phyloP scores from a whole-genome alignment of 2,329 filamentous ascomycete species.

The Trichocomaceae sp. region DNA sequence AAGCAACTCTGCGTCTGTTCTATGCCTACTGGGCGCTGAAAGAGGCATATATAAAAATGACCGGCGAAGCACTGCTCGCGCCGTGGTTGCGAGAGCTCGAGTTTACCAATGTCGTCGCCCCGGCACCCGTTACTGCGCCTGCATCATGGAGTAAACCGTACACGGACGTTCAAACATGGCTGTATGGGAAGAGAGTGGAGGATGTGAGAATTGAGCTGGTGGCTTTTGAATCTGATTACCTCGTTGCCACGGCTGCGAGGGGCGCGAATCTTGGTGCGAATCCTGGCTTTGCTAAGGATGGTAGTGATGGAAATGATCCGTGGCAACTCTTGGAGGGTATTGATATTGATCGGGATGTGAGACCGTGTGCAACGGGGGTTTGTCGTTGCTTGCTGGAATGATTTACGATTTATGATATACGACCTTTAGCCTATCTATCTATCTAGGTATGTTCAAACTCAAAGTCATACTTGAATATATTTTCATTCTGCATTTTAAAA shows the following conservation, averaged over 20 bases:
- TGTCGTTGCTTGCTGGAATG: slow-evolving; percentile 26
- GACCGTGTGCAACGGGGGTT: slow-evolving; percentile 33
- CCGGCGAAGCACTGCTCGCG: slow-evolving; percentile 57
- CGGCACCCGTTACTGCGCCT: slow-evolving; percentile 21
- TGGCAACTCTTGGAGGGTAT: slow-evolving; percentile 39
- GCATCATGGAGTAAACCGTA: slow-evolving; percentile 32
- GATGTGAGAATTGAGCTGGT: slow-evolving; percentile 54
- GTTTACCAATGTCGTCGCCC: slow-evolving; percentile 52
- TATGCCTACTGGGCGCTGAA: slow-evolving; percentile 61
- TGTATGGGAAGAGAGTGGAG: slow-evolving; percentile 42
- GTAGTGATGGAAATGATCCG: slow-evolving; percentile 17
- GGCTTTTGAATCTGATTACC: slow-evolving; percentile 52
- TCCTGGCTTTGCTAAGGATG: background rate
- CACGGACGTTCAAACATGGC: slow-evolving; percentile 43
- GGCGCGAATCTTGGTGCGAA: slow-evolving; percentile 26
- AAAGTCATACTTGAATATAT: no score
- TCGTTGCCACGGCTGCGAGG: slow-evolving; percentile 51
- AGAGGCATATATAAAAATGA: slow-evolving; percentile 62
- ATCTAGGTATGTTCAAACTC: background rate
- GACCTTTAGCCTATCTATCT: background rate
- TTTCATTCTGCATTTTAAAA: background rate
- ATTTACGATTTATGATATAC: background rate
- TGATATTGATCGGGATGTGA: slow-evolving; percentile 44
- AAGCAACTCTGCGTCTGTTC: slow-evolving; percentile 54
- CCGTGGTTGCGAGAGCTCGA: slow-evolving; percentile 56